These are phyloP conservation scores for Rugonectria rugulosa DNA, from an alignment of 2,329 filamentous ascomycete genomes.

Conservation along the genomic window DNA sequence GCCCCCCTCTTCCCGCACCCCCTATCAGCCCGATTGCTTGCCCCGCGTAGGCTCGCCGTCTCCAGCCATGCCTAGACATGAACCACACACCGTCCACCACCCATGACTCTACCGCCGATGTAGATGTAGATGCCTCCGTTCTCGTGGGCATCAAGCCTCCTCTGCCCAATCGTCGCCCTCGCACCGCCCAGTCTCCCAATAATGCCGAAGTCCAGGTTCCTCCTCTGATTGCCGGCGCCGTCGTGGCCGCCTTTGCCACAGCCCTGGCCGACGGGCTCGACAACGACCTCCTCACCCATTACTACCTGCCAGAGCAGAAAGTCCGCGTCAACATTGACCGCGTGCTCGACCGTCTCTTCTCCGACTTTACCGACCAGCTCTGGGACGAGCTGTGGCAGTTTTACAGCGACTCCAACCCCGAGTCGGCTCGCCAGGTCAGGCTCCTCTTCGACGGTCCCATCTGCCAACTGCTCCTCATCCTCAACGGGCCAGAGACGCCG, in stretches of 20 bases:
- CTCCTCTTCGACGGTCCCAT: constrained; percentile 48
- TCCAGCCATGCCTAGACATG: constrained; percentile 37
- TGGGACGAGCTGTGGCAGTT: constrained; percentile 49
- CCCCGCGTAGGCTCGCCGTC: constrained; percentile 20
- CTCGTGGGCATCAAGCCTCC: constrained; percentile 43
- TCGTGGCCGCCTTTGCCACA: constrained; percentile 45
- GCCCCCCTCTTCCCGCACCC: no score
- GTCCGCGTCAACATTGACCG: constrained; percentile 46
- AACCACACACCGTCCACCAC: constrained; percentile 35
- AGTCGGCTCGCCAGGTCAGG: constrained; percentile 42
- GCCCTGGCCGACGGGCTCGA: constrained; percentile 44
- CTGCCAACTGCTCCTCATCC: constrained; percentile 47
- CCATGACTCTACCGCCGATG: constrained; percentile 21
- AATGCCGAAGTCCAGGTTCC: constrained; percentile 45
- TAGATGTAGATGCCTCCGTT: constrained; percentile 28
- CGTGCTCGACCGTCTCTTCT: constrained; percentile 45
- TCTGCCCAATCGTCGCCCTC: constrained; percentile 42
- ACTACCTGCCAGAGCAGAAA: constrained; percentile 45
- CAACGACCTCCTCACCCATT: constrained; percentile 48
- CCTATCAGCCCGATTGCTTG: neutral
- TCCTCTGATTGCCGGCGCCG: constrained; percentile 46
- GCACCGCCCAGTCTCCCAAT: constrained; percentile 38
- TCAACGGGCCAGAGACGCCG: constrained; percentile 47
- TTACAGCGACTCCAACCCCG: constrained; percentile 40
- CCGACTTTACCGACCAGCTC: constrained; percentile 42